phyloP scores from a whole-genome alignment of 139 green algal species.

The Axilococcus clingmanii region DNA sequence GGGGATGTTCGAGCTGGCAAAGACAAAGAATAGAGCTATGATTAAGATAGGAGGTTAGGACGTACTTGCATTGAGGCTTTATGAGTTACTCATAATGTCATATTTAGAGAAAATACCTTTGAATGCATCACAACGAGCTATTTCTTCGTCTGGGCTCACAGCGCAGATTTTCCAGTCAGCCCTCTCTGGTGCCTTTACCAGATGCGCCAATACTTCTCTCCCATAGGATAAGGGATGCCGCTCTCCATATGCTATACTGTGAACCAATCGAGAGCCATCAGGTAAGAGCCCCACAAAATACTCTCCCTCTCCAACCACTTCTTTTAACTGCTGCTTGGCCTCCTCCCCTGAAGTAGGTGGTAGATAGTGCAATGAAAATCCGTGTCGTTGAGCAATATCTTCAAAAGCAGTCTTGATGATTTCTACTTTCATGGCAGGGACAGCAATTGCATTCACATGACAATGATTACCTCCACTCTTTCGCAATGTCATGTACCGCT shows the following conservation, averaged over 20 bases:
- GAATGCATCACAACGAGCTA: slow-evolving; percentile 51
- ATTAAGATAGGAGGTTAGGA: slow-evolving; percentile 90
- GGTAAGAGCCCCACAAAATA: slow-evolving; percentile 73
- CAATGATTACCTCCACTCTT: slow-evolving; percentile 78
- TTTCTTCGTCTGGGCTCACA: slow-evolving; percentile 45
- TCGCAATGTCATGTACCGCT: slow-evolving; percentile 73
- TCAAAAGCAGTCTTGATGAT: slow-evolving; percentile 20
- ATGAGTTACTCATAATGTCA: slow-evolving; percentile 46
- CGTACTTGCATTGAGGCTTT: slow-evolving; percentile 1
- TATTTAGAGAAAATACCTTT: slow-evolving; percentile 63
- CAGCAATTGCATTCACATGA: slow-evolving; percentile 70
- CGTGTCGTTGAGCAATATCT: slow-evolving; percentile 8
- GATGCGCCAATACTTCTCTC: slow-evolving; percentile 57
- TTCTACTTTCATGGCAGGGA: slow-evolving; percentile 19
- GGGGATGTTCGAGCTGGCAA: slow-evolving; percentile 84
- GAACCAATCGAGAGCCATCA: slow-evolving; percentile 64
- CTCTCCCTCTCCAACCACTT: slow-evolving; percentile 53
- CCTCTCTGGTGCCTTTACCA: slow-evolving; percentile 50
- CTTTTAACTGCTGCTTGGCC: slow-evolving; percentile 20
- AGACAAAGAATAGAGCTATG: slow-evolving; percentile 85
- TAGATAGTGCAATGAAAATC: slow-evolving; percentile 22
- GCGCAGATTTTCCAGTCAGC: slow-evolving; percentile 76
- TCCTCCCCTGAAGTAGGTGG: slow-evolving; percentile 11
- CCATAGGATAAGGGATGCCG: slow-evolving; percentile 68
- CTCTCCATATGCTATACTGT: slow-evolving; percentile 52